Evolutionary conservation across 139 green algal genomes (phyloP).

Genomic region (Coelastrella sp.): DNA sequence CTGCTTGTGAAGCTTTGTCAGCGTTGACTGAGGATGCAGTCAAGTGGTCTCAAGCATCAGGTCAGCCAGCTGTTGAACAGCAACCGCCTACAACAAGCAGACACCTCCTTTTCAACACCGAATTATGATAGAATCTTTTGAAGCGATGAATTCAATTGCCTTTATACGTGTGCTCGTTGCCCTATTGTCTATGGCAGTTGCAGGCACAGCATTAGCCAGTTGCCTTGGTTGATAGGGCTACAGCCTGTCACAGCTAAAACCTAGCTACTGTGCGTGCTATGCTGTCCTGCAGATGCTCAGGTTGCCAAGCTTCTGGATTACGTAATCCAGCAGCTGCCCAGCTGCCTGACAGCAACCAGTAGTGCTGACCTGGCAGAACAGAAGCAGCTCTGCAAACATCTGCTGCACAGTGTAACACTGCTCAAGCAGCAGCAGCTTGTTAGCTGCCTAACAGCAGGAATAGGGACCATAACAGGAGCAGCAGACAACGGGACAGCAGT

Average conservation of each 20-base stretch:
- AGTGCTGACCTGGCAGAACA: background rate
- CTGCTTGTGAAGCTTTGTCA: background rate
- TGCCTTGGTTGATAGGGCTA: background rate
- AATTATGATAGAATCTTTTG: too few relatives aligned
- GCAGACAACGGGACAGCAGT: background rate
- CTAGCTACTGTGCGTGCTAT: too few relatives aligned
- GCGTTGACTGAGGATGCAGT: background rate
- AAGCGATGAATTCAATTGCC: too few relatives aligned
- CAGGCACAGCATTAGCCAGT: background rate
- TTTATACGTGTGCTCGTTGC: background rate
- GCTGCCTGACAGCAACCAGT: background rate
- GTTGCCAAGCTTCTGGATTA: background rate
- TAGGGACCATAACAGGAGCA: background rate
- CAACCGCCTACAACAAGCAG: too few relatives aligned
- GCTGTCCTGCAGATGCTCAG: background rate
- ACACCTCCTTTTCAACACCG: too few relatives aligned
- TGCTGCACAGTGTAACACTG: background rate
- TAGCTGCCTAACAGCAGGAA: background rate
- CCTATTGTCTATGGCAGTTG: background rate
- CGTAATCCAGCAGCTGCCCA: conserved; percentile 14
- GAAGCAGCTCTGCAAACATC: conserved; percentile 28
- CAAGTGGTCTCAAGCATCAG: background rate
- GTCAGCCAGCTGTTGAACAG: background rate
- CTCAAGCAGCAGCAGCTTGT: conserved; percentile 5
- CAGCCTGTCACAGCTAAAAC: background rate